Percentiles rank a stretch among this genome's conserved stretches.
These are phyloP conservation scores for Quercus lobata DNA, from an alignment of 331 rosid genomes.

Conservation along the genomic window DNA sequence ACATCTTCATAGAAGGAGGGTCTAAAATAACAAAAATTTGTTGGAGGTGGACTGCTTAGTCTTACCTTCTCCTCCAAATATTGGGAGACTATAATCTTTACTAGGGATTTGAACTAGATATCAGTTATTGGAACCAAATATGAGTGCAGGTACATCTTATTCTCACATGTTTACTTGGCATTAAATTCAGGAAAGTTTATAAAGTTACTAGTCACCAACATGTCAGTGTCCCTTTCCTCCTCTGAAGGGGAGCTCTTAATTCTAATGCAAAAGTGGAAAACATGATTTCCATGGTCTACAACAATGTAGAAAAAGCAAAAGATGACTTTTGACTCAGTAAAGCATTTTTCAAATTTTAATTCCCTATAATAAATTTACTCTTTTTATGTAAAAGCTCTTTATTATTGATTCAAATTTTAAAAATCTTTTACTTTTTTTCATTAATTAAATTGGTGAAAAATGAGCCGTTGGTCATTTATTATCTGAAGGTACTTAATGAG, in stretches of 20 bases:
- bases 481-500: too few species aligned
- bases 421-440: too few species aligned
- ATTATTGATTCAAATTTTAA: too few species aligned
- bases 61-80: too few species aligned
- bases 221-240: slow-evolving; percentile 16
- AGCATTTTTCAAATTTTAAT: not conserved
- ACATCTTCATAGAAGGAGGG: too few species aligned
- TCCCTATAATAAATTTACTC: not conserved
- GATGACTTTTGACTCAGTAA: slow-evolving; percentile 51
- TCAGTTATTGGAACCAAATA: not conserved
- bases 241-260: slow-evolving; percentile 40
- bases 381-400: not conserved
- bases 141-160: not conserved
- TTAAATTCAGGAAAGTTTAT: slow-evolving; percentile 28
- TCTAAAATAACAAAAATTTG: too few species aligned
- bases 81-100: too few species aligned
- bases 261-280: slow-evolving; percentile 47
- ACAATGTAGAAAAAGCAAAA: slow-evolving; percentile 53
- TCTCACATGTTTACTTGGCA: slow-evolving; percentile 11
- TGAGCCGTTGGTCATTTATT: too few species aligned
- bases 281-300: slow-evolving; percentile 61
- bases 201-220: slow-evolving; percentile 13
- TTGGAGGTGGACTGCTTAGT: too few species aligned
- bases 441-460: too few species aligned
- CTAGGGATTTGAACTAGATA: too few species aligned